Percentiles rank a stretch among this genome's conserved stretches.
These are phyloP conservation scores for Neurospora tetrasperma DNA, from an alignment of 495 filamentous ascomycete species.

Conservation along the genomic window DNA sequence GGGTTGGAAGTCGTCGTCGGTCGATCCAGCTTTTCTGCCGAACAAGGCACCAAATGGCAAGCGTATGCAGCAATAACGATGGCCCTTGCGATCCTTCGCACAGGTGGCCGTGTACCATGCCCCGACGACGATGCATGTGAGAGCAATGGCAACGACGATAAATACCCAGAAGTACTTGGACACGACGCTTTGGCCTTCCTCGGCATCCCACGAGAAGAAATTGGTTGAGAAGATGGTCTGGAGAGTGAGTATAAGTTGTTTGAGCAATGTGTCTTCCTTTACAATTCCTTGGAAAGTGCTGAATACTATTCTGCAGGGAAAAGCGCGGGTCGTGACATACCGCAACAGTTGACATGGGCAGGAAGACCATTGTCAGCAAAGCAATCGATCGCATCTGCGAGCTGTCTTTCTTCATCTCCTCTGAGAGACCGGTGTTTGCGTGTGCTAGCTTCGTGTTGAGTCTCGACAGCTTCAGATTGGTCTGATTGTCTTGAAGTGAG, in stretches of 20 bases:
- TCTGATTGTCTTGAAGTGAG: neutral
- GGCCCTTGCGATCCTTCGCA: neutral
- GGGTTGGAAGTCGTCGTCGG: too few species aligned
- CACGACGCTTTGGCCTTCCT: neutral
- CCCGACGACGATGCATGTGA: neutral
- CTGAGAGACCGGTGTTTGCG: neutral
- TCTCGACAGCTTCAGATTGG: neutral
- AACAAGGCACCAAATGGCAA: neutral
- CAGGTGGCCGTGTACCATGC: neutral
- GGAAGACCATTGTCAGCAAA: constrained; percentile 21
- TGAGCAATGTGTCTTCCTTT: neutral
- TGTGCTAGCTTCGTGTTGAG: neutral
- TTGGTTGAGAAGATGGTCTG: neutral
- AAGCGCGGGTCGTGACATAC: neutral
- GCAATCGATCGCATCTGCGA: constrained; percentile 22
- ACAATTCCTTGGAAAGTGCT: neutral
- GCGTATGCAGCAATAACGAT: neutral
- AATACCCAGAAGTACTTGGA: neutral
- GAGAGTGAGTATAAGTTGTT: neutral
- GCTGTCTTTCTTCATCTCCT: constrained; percentile 14
- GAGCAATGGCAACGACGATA: neutral
- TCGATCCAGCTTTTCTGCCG: neutral
- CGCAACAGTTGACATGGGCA: constrained; percentile 2
- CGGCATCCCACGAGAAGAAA: neutral
- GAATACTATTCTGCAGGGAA: too few species aligned